These are phyloP conservation scores for Syncephalastrum monosporum DNA, from an alignment of 371 early-diverging fungal species.

Conservation along the genomic window DNA sequence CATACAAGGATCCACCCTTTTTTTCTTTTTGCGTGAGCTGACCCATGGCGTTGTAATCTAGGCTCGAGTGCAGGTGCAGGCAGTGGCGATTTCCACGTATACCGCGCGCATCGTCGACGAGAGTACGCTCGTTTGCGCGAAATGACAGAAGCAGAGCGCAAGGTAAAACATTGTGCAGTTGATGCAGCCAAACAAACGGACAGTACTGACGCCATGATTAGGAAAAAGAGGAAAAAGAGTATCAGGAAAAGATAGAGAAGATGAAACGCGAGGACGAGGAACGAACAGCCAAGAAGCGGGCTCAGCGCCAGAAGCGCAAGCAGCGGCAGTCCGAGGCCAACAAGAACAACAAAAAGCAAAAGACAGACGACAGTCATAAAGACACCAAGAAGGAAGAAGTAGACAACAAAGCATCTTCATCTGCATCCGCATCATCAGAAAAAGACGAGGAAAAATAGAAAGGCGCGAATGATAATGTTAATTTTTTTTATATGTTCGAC, in stretches of 20 bases:
- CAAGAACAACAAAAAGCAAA: slow-evolving; percentile 28
- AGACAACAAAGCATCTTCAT: neutral
- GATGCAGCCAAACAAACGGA: slow-evolving; percentile 5
- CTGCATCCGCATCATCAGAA: too few species aligned
- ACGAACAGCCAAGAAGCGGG: slow-evolving; percentile 83
- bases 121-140: slow-evolving; percentile 79
- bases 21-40: too few species aligned
- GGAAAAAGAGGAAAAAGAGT: slow-evolving; percentile 51
- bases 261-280: slow-evolving; percentile 70
- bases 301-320: slow-evolving; percentile 77
- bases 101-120: slow-evolving; percentile 84
- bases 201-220: slow-evolving; percentile 3
- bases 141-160: slow-evolving; percentile 76
- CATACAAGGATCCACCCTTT: too few species aligned
- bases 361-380: slow-evolving; percentile 7
- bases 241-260: slow-evolving; percentile 54
- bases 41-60: slow-evolving; percentile 3
- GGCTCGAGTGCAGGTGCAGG: slow-evolving; percentile 97
- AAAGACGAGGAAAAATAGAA: too few species aligned
- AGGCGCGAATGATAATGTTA: too few species aligned
- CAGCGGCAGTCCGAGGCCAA: slow-evolving; percentile 20
- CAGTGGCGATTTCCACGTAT: slow-evolving; percentile 95
- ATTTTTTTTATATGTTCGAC: too few species aligned
- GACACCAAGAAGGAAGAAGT: slow-evolving; percentile 2
- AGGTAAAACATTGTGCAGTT: slow-evolving; percentile 39